These are phyloP conservation scores for Daldinia eschscholtzii DNA, from an alignment of 2,329 filamentous ascomycete genomes.

Conservation along the genomic window DNA sequence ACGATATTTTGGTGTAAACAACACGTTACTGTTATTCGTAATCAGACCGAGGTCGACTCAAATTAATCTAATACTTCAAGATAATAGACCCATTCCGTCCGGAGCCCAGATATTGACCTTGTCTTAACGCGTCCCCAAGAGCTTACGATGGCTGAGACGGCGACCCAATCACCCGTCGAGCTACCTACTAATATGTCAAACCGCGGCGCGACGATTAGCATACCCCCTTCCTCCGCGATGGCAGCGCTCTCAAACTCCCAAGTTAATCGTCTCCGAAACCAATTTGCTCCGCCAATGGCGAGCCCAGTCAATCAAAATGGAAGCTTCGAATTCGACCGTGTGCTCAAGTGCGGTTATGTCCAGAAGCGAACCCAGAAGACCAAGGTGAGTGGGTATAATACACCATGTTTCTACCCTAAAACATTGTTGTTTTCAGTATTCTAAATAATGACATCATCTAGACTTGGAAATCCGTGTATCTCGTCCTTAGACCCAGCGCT, in stretches of 20 bases:
- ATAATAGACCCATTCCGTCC: conserved; percentile 5
- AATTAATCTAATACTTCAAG: conserved; percentile 33
- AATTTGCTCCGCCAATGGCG: conserved; percentile 72
- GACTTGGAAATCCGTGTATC: conserved; percentile 90
- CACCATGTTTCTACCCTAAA: neutral
- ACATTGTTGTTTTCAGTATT: conserved; percentile 24
- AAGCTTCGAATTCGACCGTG: conserved; percentile 94
- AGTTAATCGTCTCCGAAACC: conserved; percentile 53
- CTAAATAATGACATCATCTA: conserved; percentile 55
- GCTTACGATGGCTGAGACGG: conserved; percentile 45
- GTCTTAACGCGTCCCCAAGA: conserved; percentile 13
- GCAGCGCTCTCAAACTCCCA: conserved; percentile 44
- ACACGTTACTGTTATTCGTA: conserved; percentile 28
- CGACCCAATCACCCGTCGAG: conserved; percentile 42
- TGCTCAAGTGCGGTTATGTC: conserved; percentile 89
- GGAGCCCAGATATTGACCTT: neutral
- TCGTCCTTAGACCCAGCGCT: conserved; percentile 90
- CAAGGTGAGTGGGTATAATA: conserved; percentile 70
- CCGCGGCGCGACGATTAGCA: conserved; percentile 48
- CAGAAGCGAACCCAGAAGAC: conserved; percentile 93
- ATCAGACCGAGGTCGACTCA: conserved; percentile 24
- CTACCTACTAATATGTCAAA: conserved; percentile 40
- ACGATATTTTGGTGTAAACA: conserved; percentile 34
- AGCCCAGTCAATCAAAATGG: conserved; percentile 95
- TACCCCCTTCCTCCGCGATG: conserved; percentile 46